Conservation (phyloP, 169 alveolate species). For the Plasmodium knowlesi region DNA sequence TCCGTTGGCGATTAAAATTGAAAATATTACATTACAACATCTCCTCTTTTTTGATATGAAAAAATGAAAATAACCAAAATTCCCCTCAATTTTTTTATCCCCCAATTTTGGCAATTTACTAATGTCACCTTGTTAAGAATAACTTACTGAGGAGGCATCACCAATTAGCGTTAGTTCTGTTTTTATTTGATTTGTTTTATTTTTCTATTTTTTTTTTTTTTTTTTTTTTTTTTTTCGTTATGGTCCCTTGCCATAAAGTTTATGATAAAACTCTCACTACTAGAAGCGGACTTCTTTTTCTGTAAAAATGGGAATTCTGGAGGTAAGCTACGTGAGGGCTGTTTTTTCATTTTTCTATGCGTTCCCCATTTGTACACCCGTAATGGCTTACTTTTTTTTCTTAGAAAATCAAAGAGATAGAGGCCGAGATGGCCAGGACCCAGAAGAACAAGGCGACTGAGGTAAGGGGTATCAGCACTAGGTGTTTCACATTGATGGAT, state of each 20-base stretch:
- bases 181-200: background rate
- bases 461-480: constrained; percentile 2
- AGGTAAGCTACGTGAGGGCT: constrained; percentile 7
- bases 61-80: background rate
- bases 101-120: background rate
- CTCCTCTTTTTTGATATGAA: background rate
- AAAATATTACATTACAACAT: background rate
- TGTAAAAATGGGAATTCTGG: constrained; percentile 64
- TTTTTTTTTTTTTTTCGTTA: background rate
- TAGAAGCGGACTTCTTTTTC: background rate
- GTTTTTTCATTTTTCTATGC: background rate
- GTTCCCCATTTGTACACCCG: background rate
- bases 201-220: background rate
- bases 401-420: constrained; percentile 90
- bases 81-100: background rate
- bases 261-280: background rate
- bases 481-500: background rate
- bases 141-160: background rate
- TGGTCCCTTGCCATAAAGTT: background rate
- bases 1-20: background rate
- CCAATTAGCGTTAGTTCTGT: background rate
- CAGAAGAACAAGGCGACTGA: constrained; percentile 98
- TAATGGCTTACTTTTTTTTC: background rate
- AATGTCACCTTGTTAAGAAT: background rate
- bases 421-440: constrained; percentile 98